A percentile compares a stretch with the other conserved stretches of the same genome.
phyloP scores from a whole-genome alignment of 1,139 yeast genomes.

The Geotrichum fermentans region DNA sequence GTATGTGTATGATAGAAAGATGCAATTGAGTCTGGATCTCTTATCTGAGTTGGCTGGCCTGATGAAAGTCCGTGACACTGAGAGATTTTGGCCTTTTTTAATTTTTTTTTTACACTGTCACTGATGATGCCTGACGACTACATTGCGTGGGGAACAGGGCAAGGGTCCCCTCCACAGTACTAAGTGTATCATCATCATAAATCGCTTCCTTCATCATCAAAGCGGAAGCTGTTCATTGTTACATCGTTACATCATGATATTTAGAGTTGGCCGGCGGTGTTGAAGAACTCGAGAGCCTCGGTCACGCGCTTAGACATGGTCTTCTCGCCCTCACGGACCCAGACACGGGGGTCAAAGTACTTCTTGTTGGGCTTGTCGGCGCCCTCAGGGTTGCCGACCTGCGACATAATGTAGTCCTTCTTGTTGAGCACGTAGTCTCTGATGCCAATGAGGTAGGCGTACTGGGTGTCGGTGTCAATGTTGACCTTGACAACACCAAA shows the following conservation, averaged over 20 bases:
- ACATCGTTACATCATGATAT: conserved; percentile 1
- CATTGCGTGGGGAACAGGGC: neutral
- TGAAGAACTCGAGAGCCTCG: conserved; percentile 83
- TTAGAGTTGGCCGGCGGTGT: conserved; percentile 34
- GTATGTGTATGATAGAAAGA: no score
- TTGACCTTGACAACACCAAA: conserved; percentile 98
- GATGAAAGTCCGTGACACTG: no score
- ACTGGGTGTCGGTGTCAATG: conserved; percentile 98
- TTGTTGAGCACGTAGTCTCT: conserved; percentile 93
- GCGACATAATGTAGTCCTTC: conserved; percentile 85
- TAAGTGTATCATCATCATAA: neutral
- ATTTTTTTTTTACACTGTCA: no score
- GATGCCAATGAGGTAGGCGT: conserved; percentile 93
- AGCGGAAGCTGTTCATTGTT: no score
- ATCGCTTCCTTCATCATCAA: conserved; percentile 2
- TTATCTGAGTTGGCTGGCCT: no score
- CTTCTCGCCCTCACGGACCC: conserved; percentile 99
- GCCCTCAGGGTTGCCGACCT: conserved; percentile 99
- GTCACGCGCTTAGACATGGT: conserved; percentile 85
- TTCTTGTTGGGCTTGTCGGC: conserved; percentile 95
- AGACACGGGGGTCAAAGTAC: conserved; percentile 99
- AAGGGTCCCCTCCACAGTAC: neutral
- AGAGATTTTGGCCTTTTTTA: no score
- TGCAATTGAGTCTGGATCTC: no score
- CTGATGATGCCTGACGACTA: no score